Base-by-base conservation (phyloP, 345 rosid genomes). In the Trapa incisa region DNA sequence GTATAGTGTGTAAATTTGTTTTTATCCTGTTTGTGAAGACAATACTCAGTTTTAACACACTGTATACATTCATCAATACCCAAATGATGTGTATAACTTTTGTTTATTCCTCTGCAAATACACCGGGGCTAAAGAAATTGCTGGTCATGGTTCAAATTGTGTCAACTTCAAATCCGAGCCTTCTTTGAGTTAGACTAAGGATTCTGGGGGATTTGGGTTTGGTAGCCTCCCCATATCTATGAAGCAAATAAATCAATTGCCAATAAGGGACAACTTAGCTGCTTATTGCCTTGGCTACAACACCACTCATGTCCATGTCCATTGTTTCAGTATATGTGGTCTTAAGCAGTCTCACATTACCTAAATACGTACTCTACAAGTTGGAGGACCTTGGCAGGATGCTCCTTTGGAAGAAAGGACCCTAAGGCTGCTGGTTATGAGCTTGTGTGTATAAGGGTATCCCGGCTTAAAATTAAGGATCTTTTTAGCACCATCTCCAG, bases 361-460 rank as follows among this genome's bases (percentile, higher is more conserved):
- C 38, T 5, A 13, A 22, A 22, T 70, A 62, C n/a, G 2, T 57
- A 65, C 12, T 56, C 14, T 37, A 17, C 77, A 89, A 96, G 96
- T 92, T 60, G 97, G 97, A 37, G 98, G 97, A 64, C 96, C 98
- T 33, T 84, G 85, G 54, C 90, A 97, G 98, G 90, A 90, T 69
- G 93, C 90, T 75, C 96, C 90, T 5, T 74, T 90, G 39, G 98
- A 75, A 88, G 98, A 79, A 93, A 87, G 70, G 98, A 93, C 79
- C 87, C 98, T 9, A 93, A 66, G 63, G 83, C 87, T 15, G 94
- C 29, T 45, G 75, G 83, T 71, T 73, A 66, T 10, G 91, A 72
- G 48, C 82, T 22, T 22, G 29, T 22, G 29, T 22, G 29, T 22
- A 22, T 22, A 22, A 22, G 29, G 29, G 29, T 22, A 22, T 22